phyloP scores from a whole-genome alignment of 129 eudicot species.

The Artemisia annua region DNA sequence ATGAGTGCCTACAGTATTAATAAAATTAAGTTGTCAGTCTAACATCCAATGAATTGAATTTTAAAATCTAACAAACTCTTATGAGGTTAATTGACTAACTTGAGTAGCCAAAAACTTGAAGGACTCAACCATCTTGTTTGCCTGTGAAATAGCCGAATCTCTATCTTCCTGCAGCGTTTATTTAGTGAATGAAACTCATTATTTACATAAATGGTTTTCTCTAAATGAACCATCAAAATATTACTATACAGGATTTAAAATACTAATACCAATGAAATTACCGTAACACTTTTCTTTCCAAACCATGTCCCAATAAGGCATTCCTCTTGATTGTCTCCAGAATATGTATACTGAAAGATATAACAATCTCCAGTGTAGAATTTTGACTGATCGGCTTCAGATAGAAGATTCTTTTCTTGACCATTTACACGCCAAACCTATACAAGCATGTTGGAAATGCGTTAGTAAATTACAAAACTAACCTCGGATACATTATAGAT shows the following conservation, averaged over 20 bases:
- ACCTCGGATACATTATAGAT: slow-evolving; percentile 1
- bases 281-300: slow-evolving; percentile 84
- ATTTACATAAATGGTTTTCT: not conserved
- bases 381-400: slow-evolving; percentile 60
- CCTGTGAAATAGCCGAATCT: slow-evolving; percentile 60
- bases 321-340: slow-evolving; percentile 80
- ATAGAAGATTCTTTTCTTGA: slow-evolving; percentile 57
- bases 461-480: slow-evolving; percentile 9
- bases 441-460: slow-evolving; percentile 13
- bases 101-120: slow-evolving; percentile 82
- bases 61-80: not conserved
- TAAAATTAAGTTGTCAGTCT: slow-evolving; percentile 22
- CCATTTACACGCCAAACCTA: slow-evolving; percentile 94
- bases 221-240: not conserved
- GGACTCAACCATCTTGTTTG: slow-evolving; percentile 88
- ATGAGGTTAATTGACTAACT: slow-evolving; percentile 37
- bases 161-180: slow-evolving; percentile 63
- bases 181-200: not conserved
- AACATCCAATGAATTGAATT: not conserved
- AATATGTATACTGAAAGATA: slow-evolving; percentile 77
- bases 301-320: slow-evolving; percentile 87
- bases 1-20: slow-evolving; percentile 62
- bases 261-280: slow-evolving; percentile 11
- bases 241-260: not conserved
- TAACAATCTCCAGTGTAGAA: slow-evolving; percentile 94